These are phyloP conservation scores for Ceratocystiopsis brevicomis DNA, from an alignment of 2,329 filamentous ascomycete genomes.

Conservation along the genomic window DNA sequence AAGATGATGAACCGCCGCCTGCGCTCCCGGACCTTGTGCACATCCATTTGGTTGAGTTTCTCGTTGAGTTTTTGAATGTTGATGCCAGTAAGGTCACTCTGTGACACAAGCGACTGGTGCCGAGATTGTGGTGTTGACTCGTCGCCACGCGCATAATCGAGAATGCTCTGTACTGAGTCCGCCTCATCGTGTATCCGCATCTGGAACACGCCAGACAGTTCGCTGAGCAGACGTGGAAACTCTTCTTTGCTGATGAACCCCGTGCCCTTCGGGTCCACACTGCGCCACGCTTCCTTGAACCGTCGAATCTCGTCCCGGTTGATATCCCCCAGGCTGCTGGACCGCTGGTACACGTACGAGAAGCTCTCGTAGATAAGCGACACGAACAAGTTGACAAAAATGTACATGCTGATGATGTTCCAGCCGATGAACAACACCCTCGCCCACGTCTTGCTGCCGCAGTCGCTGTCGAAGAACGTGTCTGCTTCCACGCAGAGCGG, in stretches of 20 bases:
- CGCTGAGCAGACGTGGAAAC: slow-evolving; percentile 74
- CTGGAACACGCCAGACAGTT: slow-evolving; percentile 86
- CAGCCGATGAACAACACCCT: slow-evolving; percentile 79
- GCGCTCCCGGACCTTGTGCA: slow-evolving; percentile 53
- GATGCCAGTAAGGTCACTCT: slow-evolving; percentile 37
- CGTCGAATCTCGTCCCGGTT: slow-evolving; percentile 85
- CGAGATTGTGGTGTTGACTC: slow-evolving; percentile 19
- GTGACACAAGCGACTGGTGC: slow-evolving; percentile 35
- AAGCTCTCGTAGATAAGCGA: slow-evolving; percentile 99
- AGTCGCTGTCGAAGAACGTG: slow-evolving; percentile 75
- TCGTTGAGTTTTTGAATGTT: slow-evolving; percentile 60
- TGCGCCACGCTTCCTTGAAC: slow-evolving; percentile 97
- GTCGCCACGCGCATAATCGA: slow-evolving; percentile 61
- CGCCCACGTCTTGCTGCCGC: slow-evolving; percentile 79
- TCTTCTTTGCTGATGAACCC: slow-evolving; percentile 81
- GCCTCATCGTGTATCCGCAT: slow-evolving; percentile 92
- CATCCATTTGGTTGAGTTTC: slow-evolving; percentile 54
- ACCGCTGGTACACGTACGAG: slow-evolving; percentile 95
- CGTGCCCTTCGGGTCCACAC: slow-evolving; percentile 76
- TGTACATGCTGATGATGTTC: slow-evolving; percentile 99
- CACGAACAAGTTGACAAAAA: slow-evolving; percentile 95
- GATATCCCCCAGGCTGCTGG: slow-evolving; percentile 76
- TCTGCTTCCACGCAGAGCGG: slow-evolving; percentile 59
- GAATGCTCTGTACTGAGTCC: slow-evolving; percentile 67
- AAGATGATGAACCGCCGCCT: slow-evolving; percentile 79